Base-by-base conservation (phyloP, 768 basidiomycete genomes). In the Omphalotus guepiniiformis region DNA sequence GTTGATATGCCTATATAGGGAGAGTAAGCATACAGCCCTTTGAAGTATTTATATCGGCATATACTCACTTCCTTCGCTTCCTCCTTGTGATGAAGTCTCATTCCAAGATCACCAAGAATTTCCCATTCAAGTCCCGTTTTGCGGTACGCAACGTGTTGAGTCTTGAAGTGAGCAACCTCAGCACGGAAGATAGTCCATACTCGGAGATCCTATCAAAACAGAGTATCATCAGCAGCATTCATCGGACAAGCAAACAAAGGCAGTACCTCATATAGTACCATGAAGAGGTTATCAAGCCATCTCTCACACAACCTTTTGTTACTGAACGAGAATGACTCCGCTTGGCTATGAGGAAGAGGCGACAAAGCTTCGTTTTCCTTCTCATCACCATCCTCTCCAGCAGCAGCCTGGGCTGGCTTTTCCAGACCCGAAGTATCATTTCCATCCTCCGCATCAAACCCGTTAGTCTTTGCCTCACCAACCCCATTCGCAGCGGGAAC, bases 151-250 rank as follows among this genome's bases (percentile, higher is more conserved):
- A 98, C 88, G 54, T 96, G 94, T 63, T 98, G 95, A 2, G 93
- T 94, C 63, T 96, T 98, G 79, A 96, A 99, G 62, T 99, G 96
- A 0, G 94, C 93, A 9, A 97, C 89, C 61, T 98, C 96, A 2
- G 96, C 95, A 19, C 96, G 80, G 81, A 95, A 99, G 58, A 99
- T 98, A 1, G 96, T 99, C 87, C 95, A 98, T 3, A 99, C 89
- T 13, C 96, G 83, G 30, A 99, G 73, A 63, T 99, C 96, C 91
- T 94, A 52, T 11, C 3, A 27, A 9, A 12, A 23, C 37, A 26
- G n/a, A 50, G 39, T 47, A 52, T n/a, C 39, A 13, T 18, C 16
- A 39, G 30, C 30, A 32, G 9, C 30, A 26, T 32, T 8, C 39
- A 26, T 4, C 42, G 19, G 19, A 22, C n/a, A 28, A n/a, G 13